Conservation (phyloP, 2,329 filamentous ascomycete species). For the Fusarium sp. region DNA sequence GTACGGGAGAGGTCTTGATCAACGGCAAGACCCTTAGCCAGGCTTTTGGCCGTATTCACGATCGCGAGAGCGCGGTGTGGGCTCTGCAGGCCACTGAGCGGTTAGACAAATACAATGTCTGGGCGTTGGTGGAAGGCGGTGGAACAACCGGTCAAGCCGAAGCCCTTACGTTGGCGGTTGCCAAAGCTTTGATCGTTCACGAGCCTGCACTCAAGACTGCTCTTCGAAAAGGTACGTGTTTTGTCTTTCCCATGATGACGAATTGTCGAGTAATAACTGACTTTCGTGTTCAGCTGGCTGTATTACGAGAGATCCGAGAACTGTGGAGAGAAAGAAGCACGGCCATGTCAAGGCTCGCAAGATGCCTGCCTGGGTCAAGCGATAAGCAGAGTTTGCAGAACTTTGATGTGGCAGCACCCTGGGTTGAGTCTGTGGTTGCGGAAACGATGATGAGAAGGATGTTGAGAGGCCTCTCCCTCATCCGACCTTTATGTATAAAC, state of each 20-base stretch:
- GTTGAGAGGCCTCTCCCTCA: slow-evolving; percentile 29
- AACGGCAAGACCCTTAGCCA: slow-evolving; percentile 89
- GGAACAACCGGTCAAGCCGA: slow-evolving; percentile 96
- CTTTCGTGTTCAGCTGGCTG: slow-evolving; percentile 74
- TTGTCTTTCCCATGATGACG: slow-evolving; percentile 11
- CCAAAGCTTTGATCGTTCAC: slow-evolving; percentile 88
- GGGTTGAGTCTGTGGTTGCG: slow-evolving; percentile 29
- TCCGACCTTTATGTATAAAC: slow-evolving; percentile 45
- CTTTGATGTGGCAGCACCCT: slow-evolving; percentile 27
- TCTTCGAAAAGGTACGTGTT: slow-evolving; percentile 83
- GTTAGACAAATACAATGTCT: slow-evolving; percentile 97
- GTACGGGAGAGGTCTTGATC: slow-evolving; percentile 87
- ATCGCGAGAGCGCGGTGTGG: slow-evolving; percentile 95
- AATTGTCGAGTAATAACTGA: slow-evolving; percentile 56
- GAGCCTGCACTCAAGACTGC: slow-evolving; percentile 92
- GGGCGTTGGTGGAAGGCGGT: slow-evolving; percentile 85
- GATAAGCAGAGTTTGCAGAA: slow-evolving; percentile 56
- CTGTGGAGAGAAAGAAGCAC: slow-evolving; percentile 97
- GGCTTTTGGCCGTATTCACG: slow-evolving; percentile 88
- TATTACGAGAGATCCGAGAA: slow-evolving; percentile 89
- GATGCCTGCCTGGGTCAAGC: slow-evolving; percentile 98
- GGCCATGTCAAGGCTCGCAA: slow-evolving; percentile 97
- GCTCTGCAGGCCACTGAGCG: slow-evolving; percentile 84
- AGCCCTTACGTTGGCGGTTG: slow-evolving; percentile 89
- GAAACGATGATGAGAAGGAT: slow-evolving; percentile 39